Evolutionary conservation across 108 stramenopile genomes (phyloP), one percentile per base, ranked within the genome.

Genomic region (Cylindrotheca fusiformis): DNA sequence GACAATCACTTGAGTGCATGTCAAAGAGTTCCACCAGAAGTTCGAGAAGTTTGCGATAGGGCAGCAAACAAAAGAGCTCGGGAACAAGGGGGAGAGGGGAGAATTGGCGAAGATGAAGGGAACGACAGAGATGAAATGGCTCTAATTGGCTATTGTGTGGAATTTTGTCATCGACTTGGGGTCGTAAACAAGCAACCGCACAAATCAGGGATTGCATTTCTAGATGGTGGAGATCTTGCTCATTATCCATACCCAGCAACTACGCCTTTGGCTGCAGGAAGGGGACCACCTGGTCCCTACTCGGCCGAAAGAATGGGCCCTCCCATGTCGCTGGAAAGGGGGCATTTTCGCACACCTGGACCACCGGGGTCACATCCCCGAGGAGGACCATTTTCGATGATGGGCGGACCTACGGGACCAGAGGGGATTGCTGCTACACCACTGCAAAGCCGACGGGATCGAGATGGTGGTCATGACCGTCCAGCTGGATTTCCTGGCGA

Each of bases 121-220:
- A 63, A 76, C 27, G 60, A 72, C 2, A 31, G 58, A 18, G 60
- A 51, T 23, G 52, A 23, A 19, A 66, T 52, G 32, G 69, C 65
- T 5, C 50, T 75, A 12, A 17, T 75, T 21, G 78, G 74, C 33
- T 69, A 71, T 32, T 79, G 78, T 33, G 69, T 64, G 1, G 58
- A 46, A 2, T 52, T 79, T 50, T 64, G 68, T 32, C 56, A 58
- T 28, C 55, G 51, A 21, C 24, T 66, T 59, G 73, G 69, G 25
- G 59, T 75, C 45, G 60, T 66, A 12, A 68, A 79, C 26, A 62
- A 63, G 48, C 58, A 63, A 28, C 73, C 63, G 21, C 64, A 57
- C 50, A 75, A 75, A 49, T 48, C 60, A 48, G 78, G 78, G 48
- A 68, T 79, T 50, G 69, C 49, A 26, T 74, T 72, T 72, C 49